Base-by-base conservation (phyloP, 1,284 basidiomycete species). In the Exsudoporus floridanus region DNA sequence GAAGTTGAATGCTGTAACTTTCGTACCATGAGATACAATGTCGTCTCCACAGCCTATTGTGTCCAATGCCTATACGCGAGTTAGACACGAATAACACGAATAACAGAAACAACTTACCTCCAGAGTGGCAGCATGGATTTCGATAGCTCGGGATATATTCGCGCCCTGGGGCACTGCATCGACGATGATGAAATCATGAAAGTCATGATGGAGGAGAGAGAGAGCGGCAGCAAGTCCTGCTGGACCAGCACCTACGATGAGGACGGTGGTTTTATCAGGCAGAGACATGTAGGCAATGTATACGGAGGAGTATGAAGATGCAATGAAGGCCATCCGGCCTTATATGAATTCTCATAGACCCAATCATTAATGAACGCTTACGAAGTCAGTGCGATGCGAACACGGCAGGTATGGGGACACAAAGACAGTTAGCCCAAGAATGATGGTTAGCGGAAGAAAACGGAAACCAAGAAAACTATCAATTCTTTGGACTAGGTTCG, bases 111-210 rank as follows among this genome's bases (percentile, higher is more conserved):
- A 9, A 23, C 46, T 48, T 48, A 63, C 67, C 60, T 74, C 77
- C 9, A 78, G 63, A 3, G 77, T 77, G 21, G 72, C 70, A 33
- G 76, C 70, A 61, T 78, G 77, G 23, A 78, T 60, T 2, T 67
- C 62, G 8, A 72, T 48, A 2, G 77, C 74, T 23, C 77, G 68
- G 13, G 76, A 75, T 18, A 63, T 65, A 44, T 69, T 63, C 27
- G 58, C 57, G 14, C 61, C 69, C 25, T 52, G 48, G 1, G 57
- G 28, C 5, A 63, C 50, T 30, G 71, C 69, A 49, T 82, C 79
- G 9, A 81, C 78, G 21, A 81, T 64, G 21, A 73, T 53, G 36
- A 83, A 60, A 47, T 81, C 74, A 23, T 60, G 56, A 41, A 73
- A 67, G 7, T 76, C 75, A 19, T 76, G 66, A 16, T 74, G 68